phyloP scores from a whole-genome alignment of 495 filamentous ascomycete genomes.

The Neurospora terricola region DNA sequence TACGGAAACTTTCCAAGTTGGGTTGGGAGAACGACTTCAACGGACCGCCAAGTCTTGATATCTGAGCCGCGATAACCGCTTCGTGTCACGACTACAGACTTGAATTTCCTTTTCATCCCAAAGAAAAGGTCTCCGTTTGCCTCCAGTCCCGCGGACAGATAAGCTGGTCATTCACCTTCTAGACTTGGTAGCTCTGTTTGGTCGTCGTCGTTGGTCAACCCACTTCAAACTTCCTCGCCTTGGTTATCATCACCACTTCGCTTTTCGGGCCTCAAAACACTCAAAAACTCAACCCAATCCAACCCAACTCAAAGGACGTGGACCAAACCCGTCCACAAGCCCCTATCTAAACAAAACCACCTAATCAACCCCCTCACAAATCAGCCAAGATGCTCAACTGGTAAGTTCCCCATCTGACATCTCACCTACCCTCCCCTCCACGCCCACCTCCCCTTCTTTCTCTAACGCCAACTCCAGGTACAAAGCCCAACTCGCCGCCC shows the following conservation, averaged over 20 bases:
- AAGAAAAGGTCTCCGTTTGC: neutral
- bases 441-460: no score
- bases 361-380: neutral
- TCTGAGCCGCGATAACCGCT: neutral
- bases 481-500: conserved; percentile 67
- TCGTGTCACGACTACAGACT: neutral
- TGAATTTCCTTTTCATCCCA: neutral
- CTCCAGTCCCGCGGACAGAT: neutral
- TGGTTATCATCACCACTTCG: neutral
- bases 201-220: neutral
- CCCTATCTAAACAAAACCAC: neutral
- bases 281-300: neutral
- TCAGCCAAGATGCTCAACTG: neutral
- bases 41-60: neutral
- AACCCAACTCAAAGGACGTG: neutral
- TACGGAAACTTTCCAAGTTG: neutral
- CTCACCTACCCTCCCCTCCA: neutral
- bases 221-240: neutral
- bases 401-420: neutral
- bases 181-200: neutral
- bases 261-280: neutral
- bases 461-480: no score
- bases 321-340: neutral
- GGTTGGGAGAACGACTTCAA: neutral
- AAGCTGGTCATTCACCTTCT: neutral